Conservation (phyloP, 257 asterid genomes). For the Solanum pennellii region DNA sequence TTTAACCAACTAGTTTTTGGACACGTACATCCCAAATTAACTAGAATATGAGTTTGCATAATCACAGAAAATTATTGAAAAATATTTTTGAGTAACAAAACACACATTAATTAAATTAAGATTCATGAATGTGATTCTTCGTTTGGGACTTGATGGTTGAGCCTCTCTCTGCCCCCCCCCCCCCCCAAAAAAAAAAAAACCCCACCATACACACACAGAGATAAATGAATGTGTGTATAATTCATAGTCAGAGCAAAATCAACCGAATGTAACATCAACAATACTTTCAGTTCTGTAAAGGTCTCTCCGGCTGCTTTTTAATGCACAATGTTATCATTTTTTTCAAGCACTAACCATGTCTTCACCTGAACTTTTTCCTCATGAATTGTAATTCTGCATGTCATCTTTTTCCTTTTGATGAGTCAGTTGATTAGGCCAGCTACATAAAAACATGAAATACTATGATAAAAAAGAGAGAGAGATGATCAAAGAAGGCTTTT, state of each 20-base stretch:
- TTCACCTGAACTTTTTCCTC: neutral
- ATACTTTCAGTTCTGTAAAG: neutral
- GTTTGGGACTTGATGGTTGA: neutral
- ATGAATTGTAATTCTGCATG: neutral
- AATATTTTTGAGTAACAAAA: neutral
- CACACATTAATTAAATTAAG: neutral
- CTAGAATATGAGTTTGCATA: neutral
- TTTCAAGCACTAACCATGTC: neutral
- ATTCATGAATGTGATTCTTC: neutral
- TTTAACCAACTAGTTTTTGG: neutral
- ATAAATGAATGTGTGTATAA: too few relatives aligned
- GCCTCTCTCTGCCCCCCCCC: too few relatives aligned
- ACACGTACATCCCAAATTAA: neutral
- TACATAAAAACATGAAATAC: neutral
- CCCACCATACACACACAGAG: too few relatives aligned
- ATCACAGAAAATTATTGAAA: neutral
- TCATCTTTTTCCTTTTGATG: neutral
- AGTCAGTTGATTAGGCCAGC: neutral
- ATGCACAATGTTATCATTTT: neutral
- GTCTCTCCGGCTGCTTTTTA: neutral
- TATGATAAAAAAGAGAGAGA: neutral
- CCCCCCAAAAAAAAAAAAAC: too few relatives aligned
- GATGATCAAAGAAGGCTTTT: neutral
- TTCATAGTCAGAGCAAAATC: neutral
- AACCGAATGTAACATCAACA: neutral